Evolutionary conservation across 1,139 yeast genomes (phyloP).

Genomic region (Ogataea hybrid): DNA sequence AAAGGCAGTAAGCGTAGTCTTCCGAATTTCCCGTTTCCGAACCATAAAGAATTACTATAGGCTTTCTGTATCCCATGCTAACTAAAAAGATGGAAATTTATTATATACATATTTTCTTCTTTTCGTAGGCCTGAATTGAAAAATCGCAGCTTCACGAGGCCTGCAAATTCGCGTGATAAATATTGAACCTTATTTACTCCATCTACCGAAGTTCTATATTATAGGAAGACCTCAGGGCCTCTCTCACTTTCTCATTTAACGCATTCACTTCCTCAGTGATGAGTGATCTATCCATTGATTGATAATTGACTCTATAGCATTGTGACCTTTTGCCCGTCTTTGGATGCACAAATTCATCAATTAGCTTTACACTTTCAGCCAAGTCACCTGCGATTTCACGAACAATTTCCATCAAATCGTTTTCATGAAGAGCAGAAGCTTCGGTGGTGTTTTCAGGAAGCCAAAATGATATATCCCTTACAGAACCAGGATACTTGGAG

Average conservation of each 20-base stretch:
- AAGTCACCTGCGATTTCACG: constrained; percentile 82
- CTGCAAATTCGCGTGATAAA: no score
- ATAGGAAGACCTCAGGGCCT: constrained; percentile 48
- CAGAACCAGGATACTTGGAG: constrained; percentile 86
- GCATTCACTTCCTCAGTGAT: constrained; percentile 78
- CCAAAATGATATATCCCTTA: constrained; percentile 93
- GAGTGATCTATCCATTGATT: constrained; percentile 91
- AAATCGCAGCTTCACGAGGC: no score
- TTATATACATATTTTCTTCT: no score
- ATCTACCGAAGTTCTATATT: constrained; percentile 60
- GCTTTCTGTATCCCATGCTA: constrained; percentile 4
- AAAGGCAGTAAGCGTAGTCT: constrained; percentile 73
- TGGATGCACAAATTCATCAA: constrained; percentile 85
- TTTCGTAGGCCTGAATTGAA: no score
- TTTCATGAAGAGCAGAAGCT: constrained; percentile 57
- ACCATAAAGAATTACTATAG: constrained; percentile 70
- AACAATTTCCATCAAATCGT: constrained; percentile 92
- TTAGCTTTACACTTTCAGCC: constrained; percentile 77
- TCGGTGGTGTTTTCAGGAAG: constrained; percentile 42
- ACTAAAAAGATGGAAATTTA: background rate
- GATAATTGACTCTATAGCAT: constrained; percentile 89
- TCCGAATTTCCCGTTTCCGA: constrained; percentile 93
- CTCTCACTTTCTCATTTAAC: constrained; percentile 63
- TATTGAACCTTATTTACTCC: background rate
- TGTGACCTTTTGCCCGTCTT: constrained; percentile 74